Evolutionary conservation across 2,329 filamentous ascomycete genomes (phyloP), one percentile per base, ranked within the genome.

Genomic region (Fusarium sp.): DNA sequence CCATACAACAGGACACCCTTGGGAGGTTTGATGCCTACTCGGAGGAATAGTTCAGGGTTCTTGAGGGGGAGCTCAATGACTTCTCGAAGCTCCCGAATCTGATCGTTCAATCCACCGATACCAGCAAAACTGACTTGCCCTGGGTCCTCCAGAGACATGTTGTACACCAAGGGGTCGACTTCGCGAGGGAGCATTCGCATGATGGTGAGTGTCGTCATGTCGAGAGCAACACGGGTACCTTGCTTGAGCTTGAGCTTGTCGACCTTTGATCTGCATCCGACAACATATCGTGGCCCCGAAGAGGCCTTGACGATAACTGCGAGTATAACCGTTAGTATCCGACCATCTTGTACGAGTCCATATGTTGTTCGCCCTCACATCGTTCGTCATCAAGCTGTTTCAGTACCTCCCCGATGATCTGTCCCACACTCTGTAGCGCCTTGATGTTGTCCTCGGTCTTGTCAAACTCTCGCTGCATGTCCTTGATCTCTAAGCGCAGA

Each of bases 181-280:
- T 99, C 96, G 83, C 96, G 93, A 69, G 96, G 97, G 52, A 99
- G 89, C 96, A 99, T 99, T 80, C 96, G 94, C 96, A 99, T 99
- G 84, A 99, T 99, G 70, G 96, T 99, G 77, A 99, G 93, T 26
- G 96, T 99, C 58, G 96, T 99, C 96, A 99, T 99, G 81, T 99
- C 96, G 69, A 99, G 92, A 39, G 96, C 96, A 63, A 99, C 96
- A 80, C 96, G 94, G 35, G 96, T 98, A 79, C 97, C 97, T 85
- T 99, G 96, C 90, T 98, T 99, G 82, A 99, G 87, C 88, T 98
- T 98, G 72, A 88, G 87, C 87, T 97, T 98, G 87, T 99, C 96
- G 80, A 99, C 96, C 85, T 99, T 99, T 72, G 95, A 98, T 80
- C 96, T 92, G 87, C 96, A 99, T 67, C 96, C 96, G 78, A 99